Base-by-base conservation (phyloP, 495 filamentous ascomycete species). In the Melanomma pulvis-pyrius region DNA sequence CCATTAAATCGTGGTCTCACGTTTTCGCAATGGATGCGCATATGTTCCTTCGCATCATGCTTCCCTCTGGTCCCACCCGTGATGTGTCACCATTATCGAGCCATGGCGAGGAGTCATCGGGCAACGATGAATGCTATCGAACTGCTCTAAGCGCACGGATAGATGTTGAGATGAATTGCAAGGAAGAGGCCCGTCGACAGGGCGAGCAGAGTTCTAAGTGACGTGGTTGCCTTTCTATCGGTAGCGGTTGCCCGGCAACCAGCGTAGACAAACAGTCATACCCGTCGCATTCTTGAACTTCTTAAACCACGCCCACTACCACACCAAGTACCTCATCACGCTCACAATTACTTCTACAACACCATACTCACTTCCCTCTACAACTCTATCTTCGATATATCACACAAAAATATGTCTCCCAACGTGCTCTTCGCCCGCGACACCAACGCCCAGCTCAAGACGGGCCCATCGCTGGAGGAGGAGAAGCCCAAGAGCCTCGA, bases 401-500 rank as follows among this genome's bases (percentile, higher is more conserved):
- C 39, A 44, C 39, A 44, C 39, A 12, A 17, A 44, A 44, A 44
- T 15, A 67, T 67, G 64, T 55, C 64, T 63, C 44, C 65, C 30
- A 82, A 76, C 75, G 76, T 83, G 59, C 84, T 90, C 71, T 74
- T 79, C 36, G 75, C 81, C 64, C 82, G 83, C 69, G 86, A 89
- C 78, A 77, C 80, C 74, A 89, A 89, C 74, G 75, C 72, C 59
- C 74, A 70, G 61, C 22, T 60, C 78, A 56, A 74, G 80, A 61
- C 71, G 13, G 68, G 56, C 52, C 41, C 70, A 13, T 67, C 65
- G 32, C 32, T 70, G 0, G 60, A 72, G 41, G 74, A 74, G 39
- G 67, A 70, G 32, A 79, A 82, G 63, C 78, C 82, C 24, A 86
- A 85, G 81, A 82, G 76, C 70, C 87, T 96, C 83, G 91, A 93